Percentiles rank a stretch among this genome's conserved stretches.
These are phyloP conservation scores for Emmonsiellopsis sp. DNA, from an alignment of 2,329 filamentous ascomycete genomes.

Conservation along the genomic window DNA sequence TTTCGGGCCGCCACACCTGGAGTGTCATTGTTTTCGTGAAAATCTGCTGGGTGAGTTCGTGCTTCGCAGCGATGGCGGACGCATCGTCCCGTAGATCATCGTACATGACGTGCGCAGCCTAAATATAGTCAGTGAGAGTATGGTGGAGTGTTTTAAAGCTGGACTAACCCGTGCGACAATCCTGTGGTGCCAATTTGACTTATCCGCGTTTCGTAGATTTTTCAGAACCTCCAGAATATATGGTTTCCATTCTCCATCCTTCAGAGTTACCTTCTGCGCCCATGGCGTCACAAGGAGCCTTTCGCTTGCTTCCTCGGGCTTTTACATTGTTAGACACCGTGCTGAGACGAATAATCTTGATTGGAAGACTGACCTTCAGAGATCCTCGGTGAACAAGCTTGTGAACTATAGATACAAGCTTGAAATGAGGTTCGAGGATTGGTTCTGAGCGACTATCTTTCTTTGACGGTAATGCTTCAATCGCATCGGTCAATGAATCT, in stretches of 20 bases:
- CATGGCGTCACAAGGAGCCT: constrained; percentile 46
- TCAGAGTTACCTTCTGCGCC: constrained; percentile 40
- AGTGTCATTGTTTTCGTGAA: constrained; percentile 93
- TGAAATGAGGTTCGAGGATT: constrained; percentile 85
- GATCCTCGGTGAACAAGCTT: constrained; percentile 58
- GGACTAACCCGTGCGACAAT: constrained; percentile 65
- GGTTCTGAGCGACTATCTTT: constrained; percentile 57
- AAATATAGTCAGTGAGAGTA: constrained; percentile 3
- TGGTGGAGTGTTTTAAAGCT: constrained; percentile 22
- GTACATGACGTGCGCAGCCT: constrained; percentile 52
- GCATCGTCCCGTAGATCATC: constrained; percentile 44
- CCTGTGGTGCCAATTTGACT: constrained; percentile 90
- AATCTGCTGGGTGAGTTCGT: constrained; percentile 71
- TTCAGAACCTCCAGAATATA: constrained; percentile 55
- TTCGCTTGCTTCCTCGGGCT: constrained; percentile 39
- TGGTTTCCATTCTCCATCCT: constrained; percentile 45
- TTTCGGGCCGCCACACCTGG: constrained; percentile 90
- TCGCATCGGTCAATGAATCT: constrained; percentile 48
- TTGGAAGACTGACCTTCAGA: constrained; percentile 31
- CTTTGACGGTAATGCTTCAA: constrained; percentile 52
- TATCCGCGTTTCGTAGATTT: constrained; percentile 60
- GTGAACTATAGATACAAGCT: constrained; percentile 70
- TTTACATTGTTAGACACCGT: constrained; percentile 24
- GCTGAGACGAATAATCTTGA: neutral
- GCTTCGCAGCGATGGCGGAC: constrained; percentile 55